phyloP scores from a whole-genome alignment of 176 grass and related monocot genomes.

The Avena eriantha region DNA sequence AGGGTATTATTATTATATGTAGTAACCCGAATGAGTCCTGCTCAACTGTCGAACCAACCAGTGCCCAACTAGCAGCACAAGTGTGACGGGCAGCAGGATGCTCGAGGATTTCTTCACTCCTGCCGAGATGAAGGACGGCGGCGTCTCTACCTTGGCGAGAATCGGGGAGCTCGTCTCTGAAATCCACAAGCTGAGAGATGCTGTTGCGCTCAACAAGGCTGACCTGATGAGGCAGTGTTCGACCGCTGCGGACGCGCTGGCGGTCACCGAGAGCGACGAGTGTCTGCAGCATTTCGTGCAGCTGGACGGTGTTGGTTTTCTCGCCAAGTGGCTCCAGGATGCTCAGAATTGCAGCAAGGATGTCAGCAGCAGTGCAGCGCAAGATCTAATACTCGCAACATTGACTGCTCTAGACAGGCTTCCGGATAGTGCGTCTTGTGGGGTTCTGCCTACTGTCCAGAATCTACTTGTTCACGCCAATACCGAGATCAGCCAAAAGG shows the following conservation, averaged over 20 bases:
- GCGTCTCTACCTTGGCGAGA: constrained; percentile 58
- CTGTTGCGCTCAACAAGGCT: constrained; percentile 33
- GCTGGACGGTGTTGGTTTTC: constrained; percentile 62
- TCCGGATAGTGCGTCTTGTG: constrained; percentile 41
- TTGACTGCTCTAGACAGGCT: constrained; percentile 56
- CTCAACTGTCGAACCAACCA: background rate
- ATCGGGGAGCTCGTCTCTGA: constrained; percentile 58
- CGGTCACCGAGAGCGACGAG: constrained; percentile 48
- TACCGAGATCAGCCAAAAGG: constrained; percentile 58
- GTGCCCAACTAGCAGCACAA: background rate
- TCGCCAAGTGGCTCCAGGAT: constrained; percentile 71
- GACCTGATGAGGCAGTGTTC: constrained; percentile 64
- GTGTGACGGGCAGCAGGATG: constrained; percentile 23
- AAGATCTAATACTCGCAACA: constrained; percentile 54
- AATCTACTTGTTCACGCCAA: constrained; percentile 53
- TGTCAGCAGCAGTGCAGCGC: constrained; percentile 26
- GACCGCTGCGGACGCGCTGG: constrained; percentile 46
- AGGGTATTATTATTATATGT: constrained; percentile 4
- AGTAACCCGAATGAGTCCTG: constrained; percentile 16
- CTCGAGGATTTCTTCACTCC: constrained; percentile 76
- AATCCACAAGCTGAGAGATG: constrained; percentile 56
- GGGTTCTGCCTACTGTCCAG: constrained; percentile 48
- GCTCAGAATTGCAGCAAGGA: constrained; percentile 48
- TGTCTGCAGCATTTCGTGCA: constrained; percentile 66
- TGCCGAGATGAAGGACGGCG: constrained; percentile 78